Percentiles rank a stretch among this genome's conserved stretches.
Conservation (phyloP, 2,329 filamentous ascomycete genomes). For the Aureobasidium sp. region DNA sequence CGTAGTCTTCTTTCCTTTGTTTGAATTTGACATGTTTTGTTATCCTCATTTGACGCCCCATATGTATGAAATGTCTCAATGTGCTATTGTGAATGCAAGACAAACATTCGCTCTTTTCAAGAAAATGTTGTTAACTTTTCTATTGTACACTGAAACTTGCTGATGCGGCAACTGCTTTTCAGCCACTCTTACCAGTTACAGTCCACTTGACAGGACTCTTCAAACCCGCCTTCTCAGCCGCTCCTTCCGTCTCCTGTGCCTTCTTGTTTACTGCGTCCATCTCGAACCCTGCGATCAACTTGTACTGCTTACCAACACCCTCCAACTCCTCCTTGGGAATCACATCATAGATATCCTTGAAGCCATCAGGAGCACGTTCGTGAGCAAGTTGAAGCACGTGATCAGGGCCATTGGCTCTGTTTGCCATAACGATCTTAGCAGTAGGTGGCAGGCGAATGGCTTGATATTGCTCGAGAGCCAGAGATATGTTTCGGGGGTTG, state of each 20-base stretch:
- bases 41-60: too few species aligned
- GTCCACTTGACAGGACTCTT: constrained; percentile 21
- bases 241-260: constrained; percentile 31
- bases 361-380: constrained; percentile 37
- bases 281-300: constrained; percentile 41
- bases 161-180: neutral
- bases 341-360: constrained; percentile 32
- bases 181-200: neutral
- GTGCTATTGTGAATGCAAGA: too few species aligned
- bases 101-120: too few species aligned
- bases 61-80: too few species aligned
- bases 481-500: constrained; percentile 23
- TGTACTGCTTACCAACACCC: constrained; percentile 25
- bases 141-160: neutral
- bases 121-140: too few species aligned
- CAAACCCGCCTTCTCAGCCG: constrained; percentile 21
- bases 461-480: constrained; percentile 35
- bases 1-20: too few species aligned
- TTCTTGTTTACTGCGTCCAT: constrained; percentile 38
- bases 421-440: constrained; percentile 41
- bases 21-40: too few species aligned
- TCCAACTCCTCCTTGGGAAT: constrained; percentile 22
- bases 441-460: constrained; percentile 35
- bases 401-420: constrained; percentile 41
- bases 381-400: constrained; percentile 41